Evolutionary conservation across 2,329 filamentous ascomycete genomes (phyloP).

Genomic region (Fusarium chaquense): DNA sequence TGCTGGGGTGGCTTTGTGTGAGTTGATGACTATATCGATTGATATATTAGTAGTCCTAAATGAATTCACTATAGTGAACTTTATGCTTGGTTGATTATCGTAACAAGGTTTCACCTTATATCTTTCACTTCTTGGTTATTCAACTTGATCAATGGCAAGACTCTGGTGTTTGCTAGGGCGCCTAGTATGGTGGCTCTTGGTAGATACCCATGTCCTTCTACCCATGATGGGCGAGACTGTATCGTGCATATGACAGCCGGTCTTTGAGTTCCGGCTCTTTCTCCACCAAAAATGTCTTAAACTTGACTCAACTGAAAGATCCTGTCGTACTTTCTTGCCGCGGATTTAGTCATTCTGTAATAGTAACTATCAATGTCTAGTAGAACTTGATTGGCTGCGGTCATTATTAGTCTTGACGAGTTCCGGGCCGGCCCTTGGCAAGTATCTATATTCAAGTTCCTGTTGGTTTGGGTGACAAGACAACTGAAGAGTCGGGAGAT

Average conservation of each 20-base stretch:
- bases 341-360: slow-evolving; percentile 7
- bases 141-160: background rate
- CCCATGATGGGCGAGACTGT: slow-evolving; percentile 29
- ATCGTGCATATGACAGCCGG: slow-evolving; percentile 34
- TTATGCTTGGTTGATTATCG: background rate
- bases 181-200: background rate
- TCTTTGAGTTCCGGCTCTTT: slow-evolving; percentile 31
- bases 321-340: slow-evolving; percentile 1
- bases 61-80: background rate
- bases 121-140: background rate
- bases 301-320: background rate
- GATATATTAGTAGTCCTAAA: background rate
- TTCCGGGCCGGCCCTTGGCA: slow-evolving; percentile 24
- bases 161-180: background rate
- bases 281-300: slow-evolving; percentile 11
- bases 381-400: background rate
- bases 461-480: slow-evolving; percentile 14
- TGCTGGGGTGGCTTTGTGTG: slow-evolving; percentile 27
- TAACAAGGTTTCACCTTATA: background rate
- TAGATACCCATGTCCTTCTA: slow-evolving; percentile 15
- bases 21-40: slow-evolving; percentile 4
- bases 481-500: slow-evolving; percentile 9
- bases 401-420: background rate
- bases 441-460: background rate
- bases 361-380: background rate